These are phyloP conservation scores for Morella rubra DNA, from an alignment of 306 rosid genomes.

Conservation along the genomic window DNA sequence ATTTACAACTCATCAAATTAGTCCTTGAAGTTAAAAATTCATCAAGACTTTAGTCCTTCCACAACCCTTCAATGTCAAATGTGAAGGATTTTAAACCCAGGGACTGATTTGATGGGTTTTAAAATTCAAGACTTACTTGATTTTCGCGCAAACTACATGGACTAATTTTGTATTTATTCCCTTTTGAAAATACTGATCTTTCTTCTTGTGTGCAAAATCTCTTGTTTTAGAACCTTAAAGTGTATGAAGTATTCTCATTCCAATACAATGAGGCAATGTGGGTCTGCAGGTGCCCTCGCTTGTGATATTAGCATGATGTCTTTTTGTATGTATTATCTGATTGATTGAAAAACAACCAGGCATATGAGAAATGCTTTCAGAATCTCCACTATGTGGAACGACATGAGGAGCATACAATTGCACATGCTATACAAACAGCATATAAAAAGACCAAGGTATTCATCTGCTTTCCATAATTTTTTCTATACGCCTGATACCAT, in stretches of 20 bases:
- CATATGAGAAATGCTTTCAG: slow-evolving; percentile 92
- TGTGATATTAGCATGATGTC: not conserved
- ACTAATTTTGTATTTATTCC: not conserved
- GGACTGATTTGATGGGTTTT: no score
- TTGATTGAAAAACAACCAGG: slow-evolving; percentile 44
- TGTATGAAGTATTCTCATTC: not conserved
- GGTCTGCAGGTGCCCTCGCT: not conserved
- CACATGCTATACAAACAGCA: slow-evolving; percentile 85
- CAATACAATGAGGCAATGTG: not conserved
- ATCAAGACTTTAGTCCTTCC: no score
- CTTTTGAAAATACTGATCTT: not conserved
- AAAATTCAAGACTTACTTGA: no score
- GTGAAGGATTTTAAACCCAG: no score
- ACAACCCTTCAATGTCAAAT: no score
- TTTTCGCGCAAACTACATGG: no score
- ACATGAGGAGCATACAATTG: slow-evolving; percentile 89
- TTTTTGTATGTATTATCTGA: not conserved
- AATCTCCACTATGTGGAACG: slow-evolving; percentile 86
- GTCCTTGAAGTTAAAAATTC: no score
- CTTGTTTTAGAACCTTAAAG: not conserved
- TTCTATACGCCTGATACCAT: not conserved
- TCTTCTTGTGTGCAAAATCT: not conserved
- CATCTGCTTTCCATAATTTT: slow-evolving; percentile 5
- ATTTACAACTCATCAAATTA: no score
- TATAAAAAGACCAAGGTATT: slow-evolving; percentile 80